Evolutionary conservation across 2,329 filamentous ascomycete genomes (phyloP).

Genomic region (Metarhizium humberi): DNA sequence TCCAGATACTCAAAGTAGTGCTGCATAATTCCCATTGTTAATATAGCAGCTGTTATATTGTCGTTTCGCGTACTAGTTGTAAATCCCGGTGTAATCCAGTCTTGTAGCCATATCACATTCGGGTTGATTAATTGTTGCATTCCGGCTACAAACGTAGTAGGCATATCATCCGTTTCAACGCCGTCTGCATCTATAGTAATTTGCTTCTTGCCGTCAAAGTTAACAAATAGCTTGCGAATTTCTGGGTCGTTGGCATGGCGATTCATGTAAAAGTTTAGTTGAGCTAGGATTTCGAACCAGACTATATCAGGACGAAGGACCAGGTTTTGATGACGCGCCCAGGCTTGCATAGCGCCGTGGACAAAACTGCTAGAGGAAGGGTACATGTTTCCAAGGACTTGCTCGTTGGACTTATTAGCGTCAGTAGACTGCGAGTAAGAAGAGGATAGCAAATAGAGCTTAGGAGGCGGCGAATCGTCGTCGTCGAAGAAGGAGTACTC

Average conservation of each 20-base stretch:
- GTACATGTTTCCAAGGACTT: conserved; percentile 13
- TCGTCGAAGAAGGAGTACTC: too few species aligned
- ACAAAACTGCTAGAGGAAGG: conserved; percentile 31
- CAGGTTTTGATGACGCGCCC: conserved; percentile 40
- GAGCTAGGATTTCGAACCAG: conserved; percentile 44
- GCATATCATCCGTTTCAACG: conserved; percentile 17
- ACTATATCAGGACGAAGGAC: conserved; percentile 43
- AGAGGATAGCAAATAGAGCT: conserved; percentile 18
- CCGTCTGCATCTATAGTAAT: conserved; percentile 20
- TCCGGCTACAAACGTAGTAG: conserved; percentile 24
- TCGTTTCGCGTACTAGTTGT: conserved; percentile 30
- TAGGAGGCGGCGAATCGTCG: not conserved
- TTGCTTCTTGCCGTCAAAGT: conserved; percentile 31
- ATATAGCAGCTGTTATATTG: conserved; percentile 28
- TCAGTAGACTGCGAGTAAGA: conserved; percentile 14
- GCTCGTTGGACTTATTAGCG: conserved; percentile 4
- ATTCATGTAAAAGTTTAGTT: conserved; percentile 41
- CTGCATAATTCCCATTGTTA: conserved; percentile 36
- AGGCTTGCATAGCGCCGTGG: conserved; percentile 34
- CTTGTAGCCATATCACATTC: conserved; percentile 22
- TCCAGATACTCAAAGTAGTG: conserved; percentile 27
- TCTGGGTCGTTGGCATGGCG: conserved; percentile 30
- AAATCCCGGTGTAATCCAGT: conserved; percentile 34
- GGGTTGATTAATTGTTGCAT: conserved; percentile 31
- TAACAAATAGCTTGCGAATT: conserved; percentile 34